Base-by-base conservation (phyloP, 345 rosid genomes). In the Citrus hindsii region DNA sequence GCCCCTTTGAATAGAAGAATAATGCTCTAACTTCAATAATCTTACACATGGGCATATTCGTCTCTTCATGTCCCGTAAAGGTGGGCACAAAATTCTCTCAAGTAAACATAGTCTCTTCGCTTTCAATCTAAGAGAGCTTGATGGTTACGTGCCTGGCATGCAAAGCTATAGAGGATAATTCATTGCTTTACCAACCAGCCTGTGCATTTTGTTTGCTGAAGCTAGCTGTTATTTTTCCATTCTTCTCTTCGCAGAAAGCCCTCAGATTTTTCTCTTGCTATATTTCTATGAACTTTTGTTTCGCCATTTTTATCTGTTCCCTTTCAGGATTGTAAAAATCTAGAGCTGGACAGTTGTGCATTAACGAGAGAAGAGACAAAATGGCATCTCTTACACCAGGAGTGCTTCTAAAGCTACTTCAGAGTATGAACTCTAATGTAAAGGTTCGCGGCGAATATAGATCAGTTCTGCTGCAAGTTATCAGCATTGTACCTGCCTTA, bases 351-450 rank as follows among this genome's bases (percentile, higher is more conserved):
- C 21, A 18, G 22, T 53, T 19, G 22, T 53, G 7, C 51, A 53
- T 53, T 53, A 18, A 53, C 22, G 6, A 53, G 58, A 53, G 58
- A 53, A 53, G 58, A 53, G 6, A 18, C 22, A 53, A 6, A 28
- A 91, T 93, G 98, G 97, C 96, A 64, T 95, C 97, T 48, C 96
- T 93, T 53, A 89, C 86, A 60, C 97, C 99, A 40, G 89, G 89
- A 77, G 94, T 92, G 77, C 81, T 93, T 30, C 79, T 91, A 67
- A 95, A 95, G 90, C 94, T 95, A 77, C 97, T 95, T 73, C 92
- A 92, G 80, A 87, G 92, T 33, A 87, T 92, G 82, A 73, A 90
- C 78, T 91, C 93, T 4, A 88, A 90, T 63, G 87, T 90, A 48
- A 90, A 88, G 32, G 93, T 92, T 61, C 87, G 92, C 0, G 97